Evolutionary conservation across 768 basidiomycete species (phyloP).

Genomic region (Russula vinacea): DNA sequence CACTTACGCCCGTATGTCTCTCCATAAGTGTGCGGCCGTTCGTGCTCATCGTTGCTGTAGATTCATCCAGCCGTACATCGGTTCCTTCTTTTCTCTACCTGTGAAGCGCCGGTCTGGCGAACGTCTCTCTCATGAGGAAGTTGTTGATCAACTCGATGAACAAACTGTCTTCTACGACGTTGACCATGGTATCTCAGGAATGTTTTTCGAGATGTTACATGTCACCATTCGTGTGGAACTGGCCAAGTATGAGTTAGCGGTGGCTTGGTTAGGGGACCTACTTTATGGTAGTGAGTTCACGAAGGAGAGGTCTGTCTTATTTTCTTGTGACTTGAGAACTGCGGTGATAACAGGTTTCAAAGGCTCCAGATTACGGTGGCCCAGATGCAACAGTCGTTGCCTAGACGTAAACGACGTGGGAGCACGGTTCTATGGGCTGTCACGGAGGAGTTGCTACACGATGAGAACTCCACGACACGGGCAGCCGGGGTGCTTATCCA

Average conservation of each 20-base stretch:
- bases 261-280: slow-evolving; percentile 84
- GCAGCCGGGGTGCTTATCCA: slow-evolving; percentile 67
- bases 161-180: slow-evolving; percentile 87
- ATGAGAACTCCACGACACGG: slow-evolving; percentile 65
- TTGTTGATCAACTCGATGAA: slow-evolving; percentile 84
- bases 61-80: slow-evolving; percentile 72
- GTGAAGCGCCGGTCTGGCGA: slow-evolving; percentile 68
- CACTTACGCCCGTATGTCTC: slow-evolving; percentile 68
- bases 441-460: slow-evolving; percentile 61
- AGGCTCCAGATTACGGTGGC: slow-evolving; percentile 83
- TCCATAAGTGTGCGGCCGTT: neutral
- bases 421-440: slow-evolving; percentile 72
- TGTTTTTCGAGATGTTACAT: slow-evolving; percentile 73
- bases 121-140: slow-evolving; percentile 78
- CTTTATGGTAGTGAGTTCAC: slow-evolving; percentile 74
- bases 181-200: slow-evolving; percentile 53
- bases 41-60: slow-evolving; percentile 40
- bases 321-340: neutral
- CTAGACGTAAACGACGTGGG: slow-evolving; percentile 88
- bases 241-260: slow-evolving; percentile 70
- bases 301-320: slow-evolving; percentile 59
- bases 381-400: slow-evolving; percentile 86
- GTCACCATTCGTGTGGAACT: slow-evolving; percentile 84
- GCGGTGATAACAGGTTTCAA: slow-evolving; percentile 3
- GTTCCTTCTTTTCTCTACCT: slow-evolving; percentile 86